phyloP scores from a whole-genome alignment of 352 stramenopile species.

The Globisporangium alternatum region DNA sequence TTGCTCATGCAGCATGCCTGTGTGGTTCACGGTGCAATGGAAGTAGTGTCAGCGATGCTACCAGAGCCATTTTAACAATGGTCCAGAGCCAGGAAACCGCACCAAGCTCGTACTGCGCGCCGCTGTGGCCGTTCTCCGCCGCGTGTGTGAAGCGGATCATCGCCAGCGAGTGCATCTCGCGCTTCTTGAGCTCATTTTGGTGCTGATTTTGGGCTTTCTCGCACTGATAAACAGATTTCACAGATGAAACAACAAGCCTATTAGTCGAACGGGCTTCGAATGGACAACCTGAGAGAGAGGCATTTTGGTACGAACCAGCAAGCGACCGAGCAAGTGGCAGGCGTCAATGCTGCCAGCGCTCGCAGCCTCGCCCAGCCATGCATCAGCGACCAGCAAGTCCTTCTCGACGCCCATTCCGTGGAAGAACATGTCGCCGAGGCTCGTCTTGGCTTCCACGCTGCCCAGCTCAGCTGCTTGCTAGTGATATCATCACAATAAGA shows the following conservation, averaged over 20 bases:
- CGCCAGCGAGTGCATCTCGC: slow-evolving; percentile 39
- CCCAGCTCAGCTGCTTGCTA: slow-evolving; percentile 52
- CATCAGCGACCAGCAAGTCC: slow-evolving; percentile 50
- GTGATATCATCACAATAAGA: neutral
- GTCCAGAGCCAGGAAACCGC: neutral
- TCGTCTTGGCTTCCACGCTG: slow-evolving; percentile 45
- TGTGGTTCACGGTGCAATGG: neutral
- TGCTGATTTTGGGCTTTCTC: slow-evolving; percentile 44
- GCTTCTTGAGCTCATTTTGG: slow-evolving; percentile 28
- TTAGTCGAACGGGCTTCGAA: neutral
- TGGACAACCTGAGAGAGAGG: neutral
- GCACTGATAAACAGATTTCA: slow-evolving; percentile 21
- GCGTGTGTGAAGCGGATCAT: slow-evolving; percentile 45
- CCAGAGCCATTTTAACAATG: too few species aligned
- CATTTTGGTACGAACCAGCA: slow-evolving; percentile 37
- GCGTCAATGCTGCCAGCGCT: slow-evolving; percentile 41
- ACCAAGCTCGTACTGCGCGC: slow-evolving; percentile 59
- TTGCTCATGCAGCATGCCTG: slow-evolving; percentile 35
- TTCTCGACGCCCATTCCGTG: slow-evolving; percentile 41
- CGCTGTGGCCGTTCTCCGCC: slow-evolving; percentile 45
- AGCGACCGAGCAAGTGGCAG: slow-evolving; percentile 42
- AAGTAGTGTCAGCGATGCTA: neutral
- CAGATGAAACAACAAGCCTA: neutral
- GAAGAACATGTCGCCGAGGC: slow-evolving; percentile 63
- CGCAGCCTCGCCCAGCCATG: slow-evolving; percentile 46